A percentile compares a stretch with the other conserved stretches of the same genome.
phyloP scores from a whole-genome alignment of 2,329 filamentous ascomycete species.

The Talaromyces sp. region DNA sequence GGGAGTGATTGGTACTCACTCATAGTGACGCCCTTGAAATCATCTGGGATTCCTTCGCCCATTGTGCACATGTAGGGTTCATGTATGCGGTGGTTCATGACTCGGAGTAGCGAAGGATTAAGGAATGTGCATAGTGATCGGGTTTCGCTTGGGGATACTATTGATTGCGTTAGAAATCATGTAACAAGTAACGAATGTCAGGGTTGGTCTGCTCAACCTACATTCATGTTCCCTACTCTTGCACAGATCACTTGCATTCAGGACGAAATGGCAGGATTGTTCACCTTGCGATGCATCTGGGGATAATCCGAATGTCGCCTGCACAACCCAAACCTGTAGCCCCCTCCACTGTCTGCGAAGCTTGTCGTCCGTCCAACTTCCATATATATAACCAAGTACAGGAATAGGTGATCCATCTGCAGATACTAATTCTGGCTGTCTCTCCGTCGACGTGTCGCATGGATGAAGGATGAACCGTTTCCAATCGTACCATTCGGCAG shows the following conservation, averaged over 20 bases:
- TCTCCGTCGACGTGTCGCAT: not conserved
- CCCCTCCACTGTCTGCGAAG: conserved; percentile 3
- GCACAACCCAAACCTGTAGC: conserved; percentile 2
- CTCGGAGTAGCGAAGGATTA: conserved; percentile 9
- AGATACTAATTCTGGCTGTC: conserved; percentile 2
- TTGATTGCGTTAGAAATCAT: not conserved
- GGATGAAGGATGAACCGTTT: conserved; percentile 6
- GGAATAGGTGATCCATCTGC: conserved; percentile 1
- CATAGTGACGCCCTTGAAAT: conserved; percentile 1
- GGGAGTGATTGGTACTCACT: not conserved
- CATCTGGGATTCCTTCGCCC: not conserved
- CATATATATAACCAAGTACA: conserved; percentile 10
- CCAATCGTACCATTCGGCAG: conserved; percentile 11
- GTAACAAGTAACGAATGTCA: too few species aligned
- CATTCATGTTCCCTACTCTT: conserved; percentile 1
- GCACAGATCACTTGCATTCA: conserved; percentile 3
- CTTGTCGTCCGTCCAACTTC: conserved; percentile 3
- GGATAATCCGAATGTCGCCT: not conserved
- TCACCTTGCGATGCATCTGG: not conserved
- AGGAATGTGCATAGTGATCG: conserved; percentile 5
- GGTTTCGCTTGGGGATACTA: not conserved
- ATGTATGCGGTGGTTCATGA: not conserved
- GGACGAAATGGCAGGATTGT: conserved; percentile 7
- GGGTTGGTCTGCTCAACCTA: not conserved
- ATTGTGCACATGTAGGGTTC: not conserved